Percentiles rank a stretch among this genome's conserved stretches.
Conservation (phyloP, 805 yeast species). For the Metschnikowia sp. region DNA sequence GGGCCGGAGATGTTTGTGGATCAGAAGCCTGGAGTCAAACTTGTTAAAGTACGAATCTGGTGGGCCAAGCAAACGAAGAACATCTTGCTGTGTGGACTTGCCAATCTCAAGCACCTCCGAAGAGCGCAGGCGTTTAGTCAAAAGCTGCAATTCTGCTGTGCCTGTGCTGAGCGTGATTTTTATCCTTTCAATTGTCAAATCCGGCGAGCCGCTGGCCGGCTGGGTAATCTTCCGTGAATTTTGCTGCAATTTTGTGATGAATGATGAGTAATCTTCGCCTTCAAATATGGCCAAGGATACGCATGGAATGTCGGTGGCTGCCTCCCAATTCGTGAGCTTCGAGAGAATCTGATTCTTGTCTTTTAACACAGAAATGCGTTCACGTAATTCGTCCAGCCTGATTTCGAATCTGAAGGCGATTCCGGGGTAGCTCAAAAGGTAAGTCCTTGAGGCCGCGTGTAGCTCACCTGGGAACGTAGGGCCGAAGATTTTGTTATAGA, state of each 20-base stretch:
- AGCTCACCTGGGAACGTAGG: constrained; percentile 58
- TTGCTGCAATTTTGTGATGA: constrained; percentile 11
- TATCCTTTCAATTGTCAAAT: constrained; percentile 10
- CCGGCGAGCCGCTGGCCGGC: background rate
- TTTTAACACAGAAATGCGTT: constrained; percentile 8
- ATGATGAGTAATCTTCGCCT: constrained; percentile 35
- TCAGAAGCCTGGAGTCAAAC: constrained; percentile 41
- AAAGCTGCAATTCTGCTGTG: constrained; percentile 21
- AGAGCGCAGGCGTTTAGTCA: constrained; percentile 5
- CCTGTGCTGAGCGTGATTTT: constrained; percentile 20
- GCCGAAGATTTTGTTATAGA: constrained; percentile 57
- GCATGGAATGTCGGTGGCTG: constrained; percentile 32
- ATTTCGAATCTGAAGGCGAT: constrained; percentile 47
- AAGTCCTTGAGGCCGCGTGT: constrained; percentile 24
- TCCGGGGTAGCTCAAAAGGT: constrained; percentile 55
- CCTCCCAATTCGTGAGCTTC: constrained; percentile 31
- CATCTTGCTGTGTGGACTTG: constrained; percentile 46
- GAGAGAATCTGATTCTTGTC: constrained; percentile 26
- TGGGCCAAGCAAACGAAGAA: constrained; percentile 48
- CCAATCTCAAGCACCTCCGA: constrained; percentile 29
- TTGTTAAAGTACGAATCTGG: constrained; percentile 52
- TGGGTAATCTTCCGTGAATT: background rate
- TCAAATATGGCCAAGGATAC: constrained; percentile 37
- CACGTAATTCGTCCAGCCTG: constrained; percentile 17
- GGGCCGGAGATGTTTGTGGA: constrained; percentile 32